A percentile compares a stretch with the other conserved stretches of the same genome.
Evolutionary conservation across 2,329 filamentous ascomycete genomes (phyloP).

Genomic region (Coleophoma cylindrospora): DNA sequence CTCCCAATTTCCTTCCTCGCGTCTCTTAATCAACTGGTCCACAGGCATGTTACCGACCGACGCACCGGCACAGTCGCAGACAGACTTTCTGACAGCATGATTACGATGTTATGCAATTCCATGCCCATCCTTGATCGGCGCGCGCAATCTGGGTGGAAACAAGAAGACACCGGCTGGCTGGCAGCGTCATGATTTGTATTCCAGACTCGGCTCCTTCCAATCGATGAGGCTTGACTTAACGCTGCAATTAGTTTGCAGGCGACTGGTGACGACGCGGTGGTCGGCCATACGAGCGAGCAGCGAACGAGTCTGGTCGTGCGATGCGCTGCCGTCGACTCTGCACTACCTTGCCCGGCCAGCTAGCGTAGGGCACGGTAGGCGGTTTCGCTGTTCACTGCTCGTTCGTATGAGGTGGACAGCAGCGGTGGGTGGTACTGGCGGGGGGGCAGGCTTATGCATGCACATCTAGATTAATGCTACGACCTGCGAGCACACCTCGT

Average conservation of each 20-base stretch:
- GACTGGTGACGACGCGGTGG: constrained; percentile 6
- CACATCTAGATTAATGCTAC: constrained; percentile 11
- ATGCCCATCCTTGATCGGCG: background rate
- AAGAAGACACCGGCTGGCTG: no score
- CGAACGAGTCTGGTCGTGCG: no score
- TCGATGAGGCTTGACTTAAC: no score
- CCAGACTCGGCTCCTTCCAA: no score
- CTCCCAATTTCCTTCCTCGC: background rate
- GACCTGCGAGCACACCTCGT: background rate
- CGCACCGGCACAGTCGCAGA: background rate
- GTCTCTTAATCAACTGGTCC: background rate
- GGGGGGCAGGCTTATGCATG: constrained; percentile 20
- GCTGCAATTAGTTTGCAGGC: constrained; percentile 3
- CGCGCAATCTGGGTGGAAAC: background rate
- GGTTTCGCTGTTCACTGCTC: no score
- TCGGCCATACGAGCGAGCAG: no score
- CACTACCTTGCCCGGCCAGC: constrained; percentile 3
- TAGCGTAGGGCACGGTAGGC: constrained; percentile 7
- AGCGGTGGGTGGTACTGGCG: background rate
- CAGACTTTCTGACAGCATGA: background rate
- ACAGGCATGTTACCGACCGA: background rate
- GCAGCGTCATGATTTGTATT: no score
- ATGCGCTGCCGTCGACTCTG: background rate
- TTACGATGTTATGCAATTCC: background rate
- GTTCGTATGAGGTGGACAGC: background rate